Percentiles rank a stretch among this genome's conserved stretches.
Conservation (phyloP, 2,329 filamentous ascomycete genomes). For the Claviceps quebecensis region DNA sequence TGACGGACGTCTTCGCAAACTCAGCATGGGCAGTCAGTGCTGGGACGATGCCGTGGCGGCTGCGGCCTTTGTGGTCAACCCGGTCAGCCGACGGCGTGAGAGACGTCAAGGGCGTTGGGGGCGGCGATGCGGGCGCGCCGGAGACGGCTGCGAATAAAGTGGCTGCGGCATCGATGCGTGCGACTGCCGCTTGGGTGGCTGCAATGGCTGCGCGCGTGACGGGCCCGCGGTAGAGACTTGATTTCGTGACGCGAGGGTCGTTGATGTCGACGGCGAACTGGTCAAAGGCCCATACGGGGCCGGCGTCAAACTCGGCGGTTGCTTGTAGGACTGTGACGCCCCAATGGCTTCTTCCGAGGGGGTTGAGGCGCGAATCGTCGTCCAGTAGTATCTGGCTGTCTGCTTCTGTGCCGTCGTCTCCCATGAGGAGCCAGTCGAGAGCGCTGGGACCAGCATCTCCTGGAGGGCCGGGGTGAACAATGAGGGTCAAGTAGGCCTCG, state of each 20-base stretch:
- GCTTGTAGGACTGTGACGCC: constrained; percentile 26
- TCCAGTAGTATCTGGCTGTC: constrained; percentile 17
- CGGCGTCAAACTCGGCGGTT: constrained; percentile 26
- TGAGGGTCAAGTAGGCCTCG: constrained; percentile 22
- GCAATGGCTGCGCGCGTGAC: constrained; percentile 24
- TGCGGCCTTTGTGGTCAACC: neutral
- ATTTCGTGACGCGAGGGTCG: constrained; percentile 24
- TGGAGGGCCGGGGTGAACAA: constrained; percentile 27
- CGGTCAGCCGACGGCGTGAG: neutral
- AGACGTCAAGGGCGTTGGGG: constrained; percentile 3
- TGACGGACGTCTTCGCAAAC: constrained; percentile 18
- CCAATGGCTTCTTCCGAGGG: constrained; percentile 24
- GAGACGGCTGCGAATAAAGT: neutral
- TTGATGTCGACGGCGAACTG: constrained; percentile 28
- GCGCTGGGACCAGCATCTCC: constrained; percentile 28
- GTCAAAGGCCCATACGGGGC: constrained; percentile 29
- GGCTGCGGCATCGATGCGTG: constrained; percentile 18
- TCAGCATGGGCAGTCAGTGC: constrained; percentile 13
- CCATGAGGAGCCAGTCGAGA: constrained; percentile 28
- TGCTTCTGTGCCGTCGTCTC: constrained; percentile 23
- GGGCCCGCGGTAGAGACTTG: constrained; percentile 24
- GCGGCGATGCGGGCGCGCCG: constrained; percentile 4
- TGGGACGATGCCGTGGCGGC: constrained; percentile 8
- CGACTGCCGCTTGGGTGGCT: constrained; percentile 22
- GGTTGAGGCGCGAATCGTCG: constrained; percentile 11